A percentile compares a stretch with the other conserved stretches of the same genome.
Evolutionary conservation across 148 eudicot genomes (phyloP).

Genomic region (Camellia japonica): DNA sequence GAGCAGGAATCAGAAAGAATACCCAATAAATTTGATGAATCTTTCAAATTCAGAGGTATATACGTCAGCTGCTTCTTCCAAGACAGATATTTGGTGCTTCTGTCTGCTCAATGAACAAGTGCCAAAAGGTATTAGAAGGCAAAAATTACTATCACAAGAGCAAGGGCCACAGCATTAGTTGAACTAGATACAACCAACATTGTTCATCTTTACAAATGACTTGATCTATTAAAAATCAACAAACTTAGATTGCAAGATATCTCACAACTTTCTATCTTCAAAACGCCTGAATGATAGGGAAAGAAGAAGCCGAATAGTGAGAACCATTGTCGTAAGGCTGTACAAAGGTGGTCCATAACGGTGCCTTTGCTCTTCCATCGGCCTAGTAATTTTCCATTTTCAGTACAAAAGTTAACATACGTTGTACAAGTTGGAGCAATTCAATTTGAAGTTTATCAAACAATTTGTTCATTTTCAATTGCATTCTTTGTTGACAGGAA

Average conservation of each 20-base stretch:
- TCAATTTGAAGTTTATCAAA: not conserved
- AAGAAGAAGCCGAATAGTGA: constrained; percentile 62
- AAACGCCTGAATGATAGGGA: constrained; percentile 57
- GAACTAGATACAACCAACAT: constrained; percentile 2
- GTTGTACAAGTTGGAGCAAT: constrained; percentile 9
- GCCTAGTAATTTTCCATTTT: constrained; percentile 44
- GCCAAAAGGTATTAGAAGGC: constrained; percentile 3
- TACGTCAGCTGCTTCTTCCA: constrained; percentile 61
- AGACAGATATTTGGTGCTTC: constrained; percentile 45
- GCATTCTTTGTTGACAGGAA: not conserved
- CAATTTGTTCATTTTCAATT: constrained; percentile 1
- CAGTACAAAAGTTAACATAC: not conserved
- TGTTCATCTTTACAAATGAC: not conserved
- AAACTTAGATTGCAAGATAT: constrained; percentile 14
- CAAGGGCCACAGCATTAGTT: constrained; percentile 5
- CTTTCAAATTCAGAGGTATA: constrained; percentile 89
- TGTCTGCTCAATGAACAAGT: constrained; percentile 40
- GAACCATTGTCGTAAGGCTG: constrained; percentile 82
- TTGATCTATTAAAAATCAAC: constrained; percentile 6
- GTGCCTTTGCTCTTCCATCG: constrained; percentile 98
- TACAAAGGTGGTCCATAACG: constrained; percentile 98
- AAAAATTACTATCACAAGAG: not conserved
- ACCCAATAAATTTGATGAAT: constrained; percentile 80
- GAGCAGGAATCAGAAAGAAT: constrained; percentile 20
- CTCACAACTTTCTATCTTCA: constrained; percentile 74